Percentiles rank a stretch among this genome's conserved stretches.
These are phyloP conservation scores for Pythium folliculosum DNA, from an alignment of 352 stramenopile species.

Conservation along the genomic window DNA sequence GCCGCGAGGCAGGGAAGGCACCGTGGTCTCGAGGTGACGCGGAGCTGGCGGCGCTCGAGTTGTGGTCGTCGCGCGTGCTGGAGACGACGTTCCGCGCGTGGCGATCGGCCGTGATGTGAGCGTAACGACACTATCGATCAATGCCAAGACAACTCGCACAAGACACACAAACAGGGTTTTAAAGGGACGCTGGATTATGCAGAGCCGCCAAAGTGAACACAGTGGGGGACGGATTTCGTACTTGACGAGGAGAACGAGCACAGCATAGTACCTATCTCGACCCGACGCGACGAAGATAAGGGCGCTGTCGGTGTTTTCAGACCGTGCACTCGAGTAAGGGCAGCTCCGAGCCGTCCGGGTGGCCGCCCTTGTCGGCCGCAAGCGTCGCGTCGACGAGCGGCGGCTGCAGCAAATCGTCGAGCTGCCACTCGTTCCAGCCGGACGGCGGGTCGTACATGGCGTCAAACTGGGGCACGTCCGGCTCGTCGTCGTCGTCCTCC, in stretches of 20 bases:
- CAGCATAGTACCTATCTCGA: too few species aligned
- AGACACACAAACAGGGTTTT: too few species aligned
- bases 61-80: slow-evolving; percentile 10
- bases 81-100: background rate
- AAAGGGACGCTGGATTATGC: too few species aligned
- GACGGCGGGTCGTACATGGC: slow-evolving; percentile 1
- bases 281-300: too few species aligned
- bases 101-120: background rate
- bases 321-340: slow-evolving; percentile 23
- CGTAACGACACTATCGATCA: too few species aligned
- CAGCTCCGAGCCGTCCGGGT: slow-evolving; percentile 27
- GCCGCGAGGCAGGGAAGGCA: background rate
- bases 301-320: background rate
- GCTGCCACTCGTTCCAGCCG: slow-evolving; percentile 22
- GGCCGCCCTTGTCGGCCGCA: slow-evolving; percentile 14
- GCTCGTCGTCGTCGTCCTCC: slow-evolving; percentile 24
- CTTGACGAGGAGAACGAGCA: too few species aligned
- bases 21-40: background rate
- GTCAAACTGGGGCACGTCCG: slow-evolving; percentile 11
- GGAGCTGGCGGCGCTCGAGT: slow-evolving; percentile 2
- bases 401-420: slow-evolving; percentile 18
- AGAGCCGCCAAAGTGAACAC: too few species aligned
- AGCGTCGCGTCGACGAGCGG: slow-evolving; percentile 16
- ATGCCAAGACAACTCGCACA: too few species aligned
- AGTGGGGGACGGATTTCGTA: too few species aligned